Evolutionary conservation across 2,329 filamentous ascomycete genomes (phyloP).

Genomic region (Ophidiomyces ophidiicola): DNA sequence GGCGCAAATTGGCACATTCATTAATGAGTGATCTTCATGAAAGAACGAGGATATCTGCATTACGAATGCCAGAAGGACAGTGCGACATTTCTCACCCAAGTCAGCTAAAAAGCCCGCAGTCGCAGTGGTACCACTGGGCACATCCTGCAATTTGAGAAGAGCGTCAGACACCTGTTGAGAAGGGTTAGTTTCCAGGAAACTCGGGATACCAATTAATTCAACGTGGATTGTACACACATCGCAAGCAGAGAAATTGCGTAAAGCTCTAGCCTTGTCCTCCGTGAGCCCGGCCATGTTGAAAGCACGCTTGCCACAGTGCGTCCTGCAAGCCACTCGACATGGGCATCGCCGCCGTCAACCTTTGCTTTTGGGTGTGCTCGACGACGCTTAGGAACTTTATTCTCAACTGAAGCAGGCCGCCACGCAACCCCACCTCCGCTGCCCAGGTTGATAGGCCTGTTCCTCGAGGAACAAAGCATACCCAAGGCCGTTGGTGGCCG

Average conservation of each 20-base stretch:
- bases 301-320: background rate
- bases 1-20: constrained; percentile 7
- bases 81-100: constrained; percentile 44
- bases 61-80: too few species aligned
- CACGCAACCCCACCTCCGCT: too few species aligned
- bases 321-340: too few species aligned
- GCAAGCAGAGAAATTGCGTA: constrained; percentile 32
- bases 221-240: constrained; percentile 25
- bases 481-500: too few species aligned
- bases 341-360: too few species aligned
- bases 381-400: too few species aligned
- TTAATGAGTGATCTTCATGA: constrained; percentile 1
- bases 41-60: background rate
- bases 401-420: too few species aligned
- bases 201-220: background rate
- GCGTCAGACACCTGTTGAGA: constrained; percentile 53
- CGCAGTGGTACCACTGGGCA: constrained; percentile 35
- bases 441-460: too few species aligned
- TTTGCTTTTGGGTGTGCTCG: too few species aligned
- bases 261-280: constrained; percentile 25
- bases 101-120: constrained; percentile 57
- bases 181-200: constrained; percentile 3
- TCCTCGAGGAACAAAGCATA: too few species aligned
- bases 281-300: constrained; percentile 7
- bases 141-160: constrained; percentile 52